Evolutionary conservation across 768 basidiomycete genomes (phyloP), one percentile per base, ranked within the genome.

Genomic region (Boletellus ananiceps): DNA sequence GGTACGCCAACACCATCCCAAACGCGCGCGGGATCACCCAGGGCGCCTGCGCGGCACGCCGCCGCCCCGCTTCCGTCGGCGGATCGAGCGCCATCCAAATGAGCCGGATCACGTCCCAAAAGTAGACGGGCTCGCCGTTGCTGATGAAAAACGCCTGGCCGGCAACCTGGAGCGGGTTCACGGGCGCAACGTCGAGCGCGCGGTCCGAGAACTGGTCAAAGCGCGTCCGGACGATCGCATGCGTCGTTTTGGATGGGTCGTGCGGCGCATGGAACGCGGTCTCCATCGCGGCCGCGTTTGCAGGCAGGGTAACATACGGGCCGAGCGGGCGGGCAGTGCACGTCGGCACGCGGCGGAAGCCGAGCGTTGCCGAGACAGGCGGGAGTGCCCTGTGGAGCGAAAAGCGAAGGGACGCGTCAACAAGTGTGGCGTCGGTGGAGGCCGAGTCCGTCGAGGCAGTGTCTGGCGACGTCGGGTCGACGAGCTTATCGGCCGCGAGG

Each of bases 81-180:
- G 74, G 71, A 62, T 82, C 81, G 47, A 88, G 76, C 18, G 77
- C 74, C 25, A 76, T 70, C 92, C 91, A 98, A n/a, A 96, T 69
- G 2, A 78, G 69, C 6, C 91, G 79, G 27, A 84, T 76, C 61
- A 95, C 84, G 70, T 96, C 93, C 95, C 95, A 99, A 74, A 97
- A 97, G 69, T 91, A 90, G 48, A 84, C 77, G 2, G 94, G 95
- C 64, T 98, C 94, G 54, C 93, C 93, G 62, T 98, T 98, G 49
- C 93, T 94, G 69, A 99, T 89, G 77, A 93, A 95, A 74, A 93
- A 99, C 3, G 71, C 89, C 66, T 97, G 89, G 0, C 95, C 95
- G 5, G 92, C 93, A 46, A 97, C 89, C 56, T 84, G 78, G 8
- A 93, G 74, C 8, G 84, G 82, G 44, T 78, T 77, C 0, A 65